Percentiles rank a stretch among this genome's conserved stretches.
These are phyloP conservation scores for Monilinia aucupariae DNA, from an alignment of 2,329 filamentous ascomycete genomes.

Conservation along the genomic window DNA sequence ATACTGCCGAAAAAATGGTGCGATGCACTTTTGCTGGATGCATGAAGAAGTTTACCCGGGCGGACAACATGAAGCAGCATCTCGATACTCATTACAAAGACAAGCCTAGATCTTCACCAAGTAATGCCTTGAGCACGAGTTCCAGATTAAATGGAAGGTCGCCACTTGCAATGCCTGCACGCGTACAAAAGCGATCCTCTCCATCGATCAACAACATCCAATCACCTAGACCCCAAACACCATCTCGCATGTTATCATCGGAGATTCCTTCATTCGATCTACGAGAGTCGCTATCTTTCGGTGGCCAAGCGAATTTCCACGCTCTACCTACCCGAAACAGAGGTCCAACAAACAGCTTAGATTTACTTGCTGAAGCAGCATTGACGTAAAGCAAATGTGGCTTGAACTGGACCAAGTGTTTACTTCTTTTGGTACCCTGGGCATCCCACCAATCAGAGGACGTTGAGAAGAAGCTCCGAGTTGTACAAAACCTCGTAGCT, in stretches of 20 bases:
- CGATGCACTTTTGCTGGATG: slow-evolving; percentile 63
- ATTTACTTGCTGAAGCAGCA: slow-evolving; percentile 12
- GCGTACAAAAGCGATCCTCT: slow-evolving; percentile 7
- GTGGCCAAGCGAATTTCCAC: neutral
- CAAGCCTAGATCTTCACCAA: slow-evolving; percentile 11
- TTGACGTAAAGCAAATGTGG: neutral
- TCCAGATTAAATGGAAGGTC: slow-evolving; percentile 7
- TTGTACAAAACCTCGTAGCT: neutral
- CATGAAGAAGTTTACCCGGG: slow-evolving; percentile 73
- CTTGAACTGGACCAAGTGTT: neutral
- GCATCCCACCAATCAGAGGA: neutral
- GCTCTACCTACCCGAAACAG: neutral
- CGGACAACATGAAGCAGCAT: slow-evolving; percentile 86
- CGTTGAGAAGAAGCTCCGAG: neutral
- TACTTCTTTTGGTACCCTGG: neutral
- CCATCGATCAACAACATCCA: neutral
- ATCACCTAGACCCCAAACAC: neutral
- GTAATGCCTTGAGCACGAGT: neutral
- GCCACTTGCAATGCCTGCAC: neutral
- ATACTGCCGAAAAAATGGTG: slow-evolving; percentile 74
- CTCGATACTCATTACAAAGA: slow-evolving; percentile 69
- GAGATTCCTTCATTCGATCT: slow-evolving; percentile 1
- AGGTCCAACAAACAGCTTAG: neutral
- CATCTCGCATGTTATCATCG: neutral
- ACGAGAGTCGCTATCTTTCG: neutral